Conservation (phyloP, 2,329 filamentous ascomycete genomes). For the Thielaviopsis musarum region DNA sequence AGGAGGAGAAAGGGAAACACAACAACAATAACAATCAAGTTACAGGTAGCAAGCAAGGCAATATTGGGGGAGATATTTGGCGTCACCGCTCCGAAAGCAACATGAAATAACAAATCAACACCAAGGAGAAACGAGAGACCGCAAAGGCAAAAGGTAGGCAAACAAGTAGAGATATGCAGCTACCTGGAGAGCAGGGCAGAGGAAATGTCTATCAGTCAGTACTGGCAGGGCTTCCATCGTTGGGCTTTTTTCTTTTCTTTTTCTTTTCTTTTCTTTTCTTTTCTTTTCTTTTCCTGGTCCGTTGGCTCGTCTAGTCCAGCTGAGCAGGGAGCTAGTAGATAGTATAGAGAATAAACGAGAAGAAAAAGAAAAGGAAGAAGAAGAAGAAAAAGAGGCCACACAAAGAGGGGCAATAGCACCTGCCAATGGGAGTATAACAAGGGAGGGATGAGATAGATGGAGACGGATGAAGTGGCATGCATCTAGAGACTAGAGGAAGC, state of each 20-base stretch:
- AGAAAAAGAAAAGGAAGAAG: neutral
- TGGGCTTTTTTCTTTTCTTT: neutral
- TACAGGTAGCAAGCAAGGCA: neutral
- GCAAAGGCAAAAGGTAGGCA: neutral
- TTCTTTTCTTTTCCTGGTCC: neutral
- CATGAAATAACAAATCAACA: neutral
- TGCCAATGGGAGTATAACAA: neutral
- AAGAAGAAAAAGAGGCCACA: neutral
- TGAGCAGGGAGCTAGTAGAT: neutral
- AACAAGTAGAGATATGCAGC: neutral
- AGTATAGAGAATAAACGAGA: neutral
- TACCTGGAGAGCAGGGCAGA: neutral
- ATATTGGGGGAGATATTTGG: neutral
- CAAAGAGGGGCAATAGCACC: neutral
- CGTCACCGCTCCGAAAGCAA: neutral
- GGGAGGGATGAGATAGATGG: neutral
- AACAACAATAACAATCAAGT: neutral
- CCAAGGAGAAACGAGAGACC: neutral
- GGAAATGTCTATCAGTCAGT: neutral
- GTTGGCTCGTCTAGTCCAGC: neutral
- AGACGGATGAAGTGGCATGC: neutral
- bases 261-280: neutral
- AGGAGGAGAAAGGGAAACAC: neutral
- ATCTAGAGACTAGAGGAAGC: neutral
- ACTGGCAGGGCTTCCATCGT: neutral